Evolutionary conservation across 1,284 basidiomycete species (phyloP), one percentile per base, ranked within the genome.

Genomic region (Leccinum fuscescens): DNA sequence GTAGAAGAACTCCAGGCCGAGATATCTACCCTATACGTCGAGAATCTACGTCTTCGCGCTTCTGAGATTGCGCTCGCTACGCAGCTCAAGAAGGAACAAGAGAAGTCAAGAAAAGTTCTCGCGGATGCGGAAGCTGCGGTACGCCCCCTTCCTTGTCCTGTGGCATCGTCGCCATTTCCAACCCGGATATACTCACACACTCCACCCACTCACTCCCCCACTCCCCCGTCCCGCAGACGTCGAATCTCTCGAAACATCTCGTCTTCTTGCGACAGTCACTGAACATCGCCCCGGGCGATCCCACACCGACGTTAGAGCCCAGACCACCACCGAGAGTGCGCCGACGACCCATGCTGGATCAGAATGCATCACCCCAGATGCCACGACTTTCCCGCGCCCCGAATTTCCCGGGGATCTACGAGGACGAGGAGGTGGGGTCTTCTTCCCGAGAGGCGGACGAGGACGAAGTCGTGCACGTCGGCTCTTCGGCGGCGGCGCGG

Each of bases 1-100:
- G 87, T 93, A 69, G 90, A 93, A 73, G 90, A 93, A 72, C 82
- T 93, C 61, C 90, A 92, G 69, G 80, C 85, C 35, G 87, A 92
- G 74, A 86, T 93, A 74, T 88, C 90, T 52, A 82, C 82, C 27
- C 82, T 93, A 48, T 86, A 90, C 64, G 84, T 86, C 64, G 90
- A 93, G 78, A 93, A 93, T 75, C 81, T 93, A 50, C 84, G 88
- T 55, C 78, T 93, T 66, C 86, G 89, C 56, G 85, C 88, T 64
- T 88, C 89, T 24, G 88, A 92, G 75, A 90, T 92, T 68, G 83
- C 87, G 15, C 82, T 93, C 50, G 76, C 82, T 11, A 78, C 87
- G 24, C 86, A 92, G 69, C 81, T 93, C 62, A 91, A 88, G 78
- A 85, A 84, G 67, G 90, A 92, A 74, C 83, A 84, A 58, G 88